Evolutionary conservation across 495 filamentous ascomycete species (phyloP), one percentile per base, ranked within the genome.

Genomic region (Tuber calosporum): DNA sequence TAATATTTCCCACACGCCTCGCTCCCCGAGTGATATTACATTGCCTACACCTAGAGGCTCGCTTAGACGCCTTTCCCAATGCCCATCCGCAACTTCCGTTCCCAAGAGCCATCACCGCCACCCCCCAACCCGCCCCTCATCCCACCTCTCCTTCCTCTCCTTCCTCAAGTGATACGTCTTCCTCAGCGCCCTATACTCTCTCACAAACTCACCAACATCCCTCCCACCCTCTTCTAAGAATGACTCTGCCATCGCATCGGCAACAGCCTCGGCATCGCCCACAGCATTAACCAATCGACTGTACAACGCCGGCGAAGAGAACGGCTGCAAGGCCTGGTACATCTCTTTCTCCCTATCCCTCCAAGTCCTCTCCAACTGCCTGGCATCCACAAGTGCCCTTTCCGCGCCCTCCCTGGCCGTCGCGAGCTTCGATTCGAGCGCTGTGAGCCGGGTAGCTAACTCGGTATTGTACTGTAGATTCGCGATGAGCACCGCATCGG

Each of bases 341-440:
- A 96, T 95, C 72, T 92, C 92, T 4, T 86, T 85, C 82, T 97
- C 92, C 82, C 96, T 96, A 67, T 89, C 87, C 62, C 91, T 89
- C 93, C 95, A 97, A 73, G 90, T 88, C n/a, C 92, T 89, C 81
- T 97, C 95, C 3, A 97, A 89, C 8, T 91, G 92, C 79, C 92
- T 91, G 30, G 94, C 88, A 3, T 89, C 86, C 1, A 98, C 88
- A 2, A 99, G 88, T 69, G 93, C 90, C 2, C 90, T 88, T 82
- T 97, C 92, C 0, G 91, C 90, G 11, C 84, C 83, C 34, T 86
- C 84, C 72, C 93, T 90, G 41, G 90, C 86, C 72, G 86, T 84
- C 3, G 84, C 82, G 34, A 97, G 85, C 58, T 86, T 88, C 7
- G 85, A 80, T 79, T 91, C 89, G 2, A 89, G 85, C 13, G 86